A percentile compares a stretch with the other conserved stretches of the same genome.
Evolutionary conservation across 2,329 filamentous ascomycete species (phyloP).

Genomic region (Lachnellula arida): DNA sequence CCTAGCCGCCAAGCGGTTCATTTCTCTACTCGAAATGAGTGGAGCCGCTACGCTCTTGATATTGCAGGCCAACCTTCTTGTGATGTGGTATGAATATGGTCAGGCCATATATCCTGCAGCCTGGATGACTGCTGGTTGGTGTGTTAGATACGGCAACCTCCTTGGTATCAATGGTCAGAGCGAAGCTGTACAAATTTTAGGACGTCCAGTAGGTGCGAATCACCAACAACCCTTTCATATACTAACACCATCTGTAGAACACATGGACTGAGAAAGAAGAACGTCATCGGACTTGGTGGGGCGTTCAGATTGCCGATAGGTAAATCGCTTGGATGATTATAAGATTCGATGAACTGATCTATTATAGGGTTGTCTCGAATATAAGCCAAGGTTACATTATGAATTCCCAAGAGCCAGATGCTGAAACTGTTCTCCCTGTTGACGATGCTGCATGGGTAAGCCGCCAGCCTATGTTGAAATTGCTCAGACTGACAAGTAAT

Average conservation of each 20-base stretch:
- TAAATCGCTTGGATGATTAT: conserved; percentile 14
- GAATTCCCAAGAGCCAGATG: conserved; percentile 28
- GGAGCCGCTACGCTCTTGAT: conserved; percentile 40
- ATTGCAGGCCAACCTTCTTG: conserved; percentile 42
- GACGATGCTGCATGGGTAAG: conserved; percentile 39
- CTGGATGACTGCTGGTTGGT: conserved; percentile 44
- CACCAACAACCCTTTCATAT: background rate
- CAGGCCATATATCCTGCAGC: conserved; percentile 47
- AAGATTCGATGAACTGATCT: conserved; percentile 7
- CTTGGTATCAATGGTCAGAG: conserved; percentile 39
- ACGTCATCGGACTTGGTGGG: conserved; percentile 45
- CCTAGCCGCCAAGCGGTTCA: conserved; percentile 39
- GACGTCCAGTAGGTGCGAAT: conserved; percentile 29
- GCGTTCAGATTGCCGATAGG: conserved; percentile 42
- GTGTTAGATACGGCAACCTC: conserved; percentile 41
- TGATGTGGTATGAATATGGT: conserved; percentile 44
- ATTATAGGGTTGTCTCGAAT: conserved; percentile 27
- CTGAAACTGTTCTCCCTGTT: conserved; percentile 22
- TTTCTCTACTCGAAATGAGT: conserved; percentile 37
- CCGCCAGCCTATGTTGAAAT: background rate
- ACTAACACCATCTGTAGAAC: conserved; percentile 22
- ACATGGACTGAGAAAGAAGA: conserved; percentile 47
- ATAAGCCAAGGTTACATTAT: conserved; percentile 27
- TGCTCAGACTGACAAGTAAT: conserved; percentile 3
- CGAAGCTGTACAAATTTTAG: conserved; percentile 35